Percentiles rank a stretch among this genome's conserved stretches.
phyloP scores from a whole-genome alignment of 1,284 basidiomycete species.

The Cerrena zonata region DNA sequence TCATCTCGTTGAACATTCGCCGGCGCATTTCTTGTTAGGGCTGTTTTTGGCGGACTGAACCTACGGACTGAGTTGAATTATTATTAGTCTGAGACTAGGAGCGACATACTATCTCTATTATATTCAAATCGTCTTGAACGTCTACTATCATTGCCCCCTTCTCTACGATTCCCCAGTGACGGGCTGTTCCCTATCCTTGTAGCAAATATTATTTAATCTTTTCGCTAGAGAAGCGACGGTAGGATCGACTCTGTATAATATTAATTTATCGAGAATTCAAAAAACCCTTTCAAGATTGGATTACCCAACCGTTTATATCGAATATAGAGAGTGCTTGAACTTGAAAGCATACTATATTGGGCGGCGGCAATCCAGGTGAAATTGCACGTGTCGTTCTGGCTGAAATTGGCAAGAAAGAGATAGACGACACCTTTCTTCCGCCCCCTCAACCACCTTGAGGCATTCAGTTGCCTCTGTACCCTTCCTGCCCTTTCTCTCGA shows the following conservation, averaged over 20 bases:
- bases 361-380: conserved; percentile 1
- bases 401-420: neutral
- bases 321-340: conserved; percentile 2
- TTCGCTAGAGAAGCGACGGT: too few relatives aligned
- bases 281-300: conserved; percentile 4
- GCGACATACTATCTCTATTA: too few relatives aligned
- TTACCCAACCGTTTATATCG: conserved; percentile 1
- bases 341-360: neutral
- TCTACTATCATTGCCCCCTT: too few relatives aligned
- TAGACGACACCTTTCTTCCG: conserved; percentile 9
- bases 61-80: too few relatives aligned
- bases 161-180: too few relatives aligned
- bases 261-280: neutral
- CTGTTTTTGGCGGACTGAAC: too few relatives aligned
- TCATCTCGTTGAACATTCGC: neutral
- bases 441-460: conserved; percentile 41
- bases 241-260: neutral
- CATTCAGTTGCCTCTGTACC: conserved; percentile 74
- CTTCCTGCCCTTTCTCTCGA: conserved; percentile 23
- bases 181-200: too few relatives aligned
- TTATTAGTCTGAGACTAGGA: too few relatives aligned
- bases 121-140: too few relatives aligned
- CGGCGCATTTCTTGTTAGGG: too few relatives aligned
- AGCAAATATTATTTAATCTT: too few relatives aligned
- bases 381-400: neutral